Conservation (phyloP, 805 yeast genomes). For the Kodamaea leandrae region DNA sequence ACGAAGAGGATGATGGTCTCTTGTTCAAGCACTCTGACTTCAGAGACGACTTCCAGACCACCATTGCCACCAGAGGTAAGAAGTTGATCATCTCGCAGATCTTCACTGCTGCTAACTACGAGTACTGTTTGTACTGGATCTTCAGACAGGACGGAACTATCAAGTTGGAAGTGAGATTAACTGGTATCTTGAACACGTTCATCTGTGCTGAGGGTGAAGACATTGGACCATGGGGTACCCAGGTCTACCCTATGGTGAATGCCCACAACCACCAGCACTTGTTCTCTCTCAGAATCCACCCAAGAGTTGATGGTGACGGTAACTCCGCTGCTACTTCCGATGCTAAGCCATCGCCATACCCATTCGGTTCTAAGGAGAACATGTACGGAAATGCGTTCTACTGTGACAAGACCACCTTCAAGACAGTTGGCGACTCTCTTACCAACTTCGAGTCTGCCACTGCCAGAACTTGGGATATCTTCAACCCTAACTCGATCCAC, state of each 20-base stretch:
- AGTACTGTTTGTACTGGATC: constrained; percentile 80
- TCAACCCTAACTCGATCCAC: constrained; percentile 67
- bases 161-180: constrained; percentile 72
- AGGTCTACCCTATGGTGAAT: constrained; percentile 74
- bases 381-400: constrained; percentile 77
- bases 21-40: constrained; percentile 81
- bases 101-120: constrained; percentile 85
- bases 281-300: constrained; percentile 74
- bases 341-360: constrained; percentile 56
- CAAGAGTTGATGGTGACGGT: constrained; percentile 76
- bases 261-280: constrained; percentile 88
- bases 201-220: constrained; percentile 62
- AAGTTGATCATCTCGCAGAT: constrained; percentile 73
- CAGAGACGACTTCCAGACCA: constrained; percentile 74
- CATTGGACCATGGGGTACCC: constrained; percentile 75
- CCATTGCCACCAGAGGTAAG: constrained; percentile 72
- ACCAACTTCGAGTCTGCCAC: constrained; percentile 60
- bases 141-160: constrained; percentile 83
- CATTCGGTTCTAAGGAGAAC: constrained; percentile 66
- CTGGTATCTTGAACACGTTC: constrained; percentile 80
- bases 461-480: constrained; percentile 73
- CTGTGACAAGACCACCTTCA: constrained; percentile 62
- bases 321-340: constrained; percentile 71
- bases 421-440: constrained; percentile 64
- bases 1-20: constrained; percentile 82